Percentiles rank a stretch among this genome's conserved stretches.
These are phyloP conservation scores for Evernia prunastri DNA, from an alignment of 495 filamentous ascomycete species.

Conservation along the genomic window DNA sequence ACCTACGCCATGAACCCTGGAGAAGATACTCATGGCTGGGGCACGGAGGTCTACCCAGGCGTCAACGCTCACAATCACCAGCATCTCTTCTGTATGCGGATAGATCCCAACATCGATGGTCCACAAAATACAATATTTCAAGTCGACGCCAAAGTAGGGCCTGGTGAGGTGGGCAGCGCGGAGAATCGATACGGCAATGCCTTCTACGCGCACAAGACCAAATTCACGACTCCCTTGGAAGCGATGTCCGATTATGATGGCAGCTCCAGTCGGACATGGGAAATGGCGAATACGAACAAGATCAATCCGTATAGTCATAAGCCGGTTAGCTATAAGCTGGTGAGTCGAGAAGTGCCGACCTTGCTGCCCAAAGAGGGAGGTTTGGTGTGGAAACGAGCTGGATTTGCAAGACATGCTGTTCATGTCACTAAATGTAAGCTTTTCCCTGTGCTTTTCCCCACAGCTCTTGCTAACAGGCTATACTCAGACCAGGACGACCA, in stretches of 20 bases:
- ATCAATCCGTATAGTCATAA: constrained; percentile 81
- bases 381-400: constrained; percentile 89
- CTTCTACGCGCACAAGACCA: constrained; percentile 87
- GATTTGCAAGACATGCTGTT: constrained; percentile 85
- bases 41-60: constrained; percentile 87
- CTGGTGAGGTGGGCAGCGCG: constrained; percentile 64
- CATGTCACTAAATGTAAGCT: constrained; percentile 83
- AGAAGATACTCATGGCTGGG: constrained; percentile 84
- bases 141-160: constrained; percentile 60
- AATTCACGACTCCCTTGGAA: constrained; percentile 65
- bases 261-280: constrained; percentile 75
- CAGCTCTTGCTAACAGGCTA: constrained; percentile 3
- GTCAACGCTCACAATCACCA: constrained; percentile 83
- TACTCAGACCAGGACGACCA: constrained; percentile 69
- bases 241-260: constrained; percentile 78
- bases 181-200: constrained; percentile 92
- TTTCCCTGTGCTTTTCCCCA: neutral
- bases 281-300: constrained; percentile 80
- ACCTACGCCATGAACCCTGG: constrained; percentile 80
- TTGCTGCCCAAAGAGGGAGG: constrained; percentile 79
- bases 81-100: constrained; percentile 87
- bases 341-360: constrained; percentile 72
- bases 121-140: constrained; percentile 80
- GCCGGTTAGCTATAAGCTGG: constrained; percentile 84
- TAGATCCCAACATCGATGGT: constrained; percentile 88